Conservation (phyloP, 73 alveolate species). For the Paramecium caudatum region DNA sequence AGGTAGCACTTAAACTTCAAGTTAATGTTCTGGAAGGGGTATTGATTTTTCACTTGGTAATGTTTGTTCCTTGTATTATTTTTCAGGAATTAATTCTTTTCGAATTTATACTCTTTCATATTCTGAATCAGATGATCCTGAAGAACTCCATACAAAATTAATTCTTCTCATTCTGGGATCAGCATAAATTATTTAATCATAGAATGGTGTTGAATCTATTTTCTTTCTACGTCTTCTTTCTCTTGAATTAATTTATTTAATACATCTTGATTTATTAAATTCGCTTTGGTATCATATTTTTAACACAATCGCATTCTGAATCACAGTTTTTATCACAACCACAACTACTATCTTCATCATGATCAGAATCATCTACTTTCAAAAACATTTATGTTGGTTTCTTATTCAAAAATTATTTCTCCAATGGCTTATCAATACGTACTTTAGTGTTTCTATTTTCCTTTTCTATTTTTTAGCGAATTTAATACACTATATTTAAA, state of each 20-base stretch:
- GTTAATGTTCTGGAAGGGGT: not conserved
- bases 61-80: not conserved
- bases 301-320: slow-evolving; percentile 38
- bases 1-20: not conserved
- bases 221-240: slow-evolving; percentile 51
- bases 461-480: not conserved
- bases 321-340: not conserved
- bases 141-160: slow-evolving; percentile 18
- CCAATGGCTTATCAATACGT: slow-evolving; percentile 12
- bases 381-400: not conserved
- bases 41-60: not conserved
- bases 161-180: slow-evolving; percentile 51
- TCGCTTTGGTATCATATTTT: not conserved
- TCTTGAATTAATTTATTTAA: not conserved
- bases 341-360: slow-evolving; percentile 9
- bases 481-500: no score
- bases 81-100: slow-evolving; percentile 18
- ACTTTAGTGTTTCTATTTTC: not conserved
- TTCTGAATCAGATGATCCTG: slow-evolving; percentile 32
- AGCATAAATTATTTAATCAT: not conserved
- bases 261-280: slow-evolving; percentile 1
- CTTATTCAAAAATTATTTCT: not conserved
- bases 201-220: slow-evolving; percentile 19
- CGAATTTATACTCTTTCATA: not conserved
- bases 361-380: not conserved